phyloP scores from a whole-genome alignment of 345 rosid genomes.

The Eucalyptus tenuipes region DNA sequence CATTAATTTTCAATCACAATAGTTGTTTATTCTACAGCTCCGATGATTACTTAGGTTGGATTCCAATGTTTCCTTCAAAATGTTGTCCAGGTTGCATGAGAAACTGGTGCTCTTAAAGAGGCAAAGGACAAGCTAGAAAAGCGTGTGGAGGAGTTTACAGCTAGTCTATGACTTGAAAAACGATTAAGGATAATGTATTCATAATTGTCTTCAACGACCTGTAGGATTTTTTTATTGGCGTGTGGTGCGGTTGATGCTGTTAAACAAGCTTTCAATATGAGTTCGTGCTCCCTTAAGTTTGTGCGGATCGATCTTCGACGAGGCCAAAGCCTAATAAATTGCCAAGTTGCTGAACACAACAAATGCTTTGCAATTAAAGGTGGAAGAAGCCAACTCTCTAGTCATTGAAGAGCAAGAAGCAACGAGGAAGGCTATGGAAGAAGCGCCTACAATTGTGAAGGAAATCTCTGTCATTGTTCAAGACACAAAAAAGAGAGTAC shows the following conservation, averaged over 20 bases:
- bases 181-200: conserved; percentile 59
- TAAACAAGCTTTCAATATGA: background rate
- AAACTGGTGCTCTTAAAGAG: too few species aligned
- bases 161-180: conserved; percentile 73
- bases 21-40: too few species aligned
- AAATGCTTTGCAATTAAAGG: conserved; percentile 39
- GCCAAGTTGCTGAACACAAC: conserved; percentile 48
- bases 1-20: too few species aligned
- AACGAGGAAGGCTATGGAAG: conserved; percentile 63
- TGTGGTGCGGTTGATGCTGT: background rate
- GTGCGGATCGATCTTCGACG: conserved; percentile 78
- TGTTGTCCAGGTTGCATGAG: too few species aligned
- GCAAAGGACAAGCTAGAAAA: too few species aligned
- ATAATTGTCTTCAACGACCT: background rate
- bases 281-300: background rate
- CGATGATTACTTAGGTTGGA: too few species aligned
- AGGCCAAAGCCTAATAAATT: conserved; percentile 70
- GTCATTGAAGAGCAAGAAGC: conserved; percentile 68
- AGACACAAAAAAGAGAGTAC: conserved; percentile 46
- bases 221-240: background rate
- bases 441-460: conserved; percentile 56
- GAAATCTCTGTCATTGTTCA: conserved; percentile 54
- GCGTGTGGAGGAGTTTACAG: conserved; percentile 90
- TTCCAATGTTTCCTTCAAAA: too few species aligned
- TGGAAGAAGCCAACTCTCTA: conserved; percentile 45